Conservation (phyloP, 2,329 filamentous ascomycete genomes). For the Ceratocystis eucalypticola region DNA sequence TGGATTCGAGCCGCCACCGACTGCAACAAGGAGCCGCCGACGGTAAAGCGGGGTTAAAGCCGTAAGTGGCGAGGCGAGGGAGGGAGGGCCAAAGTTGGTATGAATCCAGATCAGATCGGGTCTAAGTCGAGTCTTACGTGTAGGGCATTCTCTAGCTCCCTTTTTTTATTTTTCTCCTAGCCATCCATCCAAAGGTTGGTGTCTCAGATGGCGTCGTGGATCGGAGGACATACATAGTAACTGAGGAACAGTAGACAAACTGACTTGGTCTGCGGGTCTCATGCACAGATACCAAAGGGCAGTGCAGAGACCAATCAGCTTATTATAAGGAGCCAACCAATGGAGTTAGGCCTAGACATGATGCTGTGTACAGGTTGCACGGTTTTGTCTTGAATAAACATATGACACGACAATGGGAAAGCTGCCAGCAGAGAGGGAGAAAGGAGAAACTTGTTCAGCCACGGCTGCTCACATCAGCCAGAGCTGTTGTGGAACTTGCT, state of each 20-base stretch:
- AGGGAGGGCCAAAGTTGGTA: background rate
- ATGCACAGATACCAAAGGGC: background rate
- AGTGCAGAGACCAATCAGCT: background rate
- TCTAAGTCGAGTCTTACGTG: background rate
- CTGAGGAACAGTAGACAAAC: background rate
- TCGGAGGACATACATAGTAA: background rate
- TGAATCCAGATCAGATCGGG: background rate
- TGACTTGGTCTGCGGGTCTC: background rate
- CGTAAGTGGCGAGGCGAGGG: background rate
- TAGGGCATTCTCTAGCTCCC: background rate
- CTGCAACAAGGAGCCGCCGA: constrained; percentile 12
- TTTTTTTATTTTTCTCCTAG: too few species aligned
- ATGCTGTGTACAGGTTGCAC: too few species aligned
- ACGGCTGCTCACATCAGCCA: too few species aligned
- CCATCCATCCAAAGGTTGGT: background rate
- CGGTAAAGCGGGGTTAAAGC: background rate
- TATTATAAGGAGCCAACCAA: background rate
- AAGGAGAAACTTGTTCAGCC: too few species aligned
- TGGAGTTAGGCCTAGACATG: too few species aligned
- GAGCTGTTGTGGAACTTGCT: too few species aligned
- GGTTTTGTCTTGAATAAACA: too few species aligned
- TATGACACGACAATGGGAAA: too few species aligned
- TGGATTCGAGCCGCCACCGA: constrained; percentile 37
- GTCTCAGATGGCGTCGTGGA: constrained; percentile 1
- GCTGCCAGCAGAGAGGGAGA: too few species aligned